Evolutionary conservation across 306 rosid genomes (phyloP).

Genomic region (Cucurbita argyrosperma): DNA sequence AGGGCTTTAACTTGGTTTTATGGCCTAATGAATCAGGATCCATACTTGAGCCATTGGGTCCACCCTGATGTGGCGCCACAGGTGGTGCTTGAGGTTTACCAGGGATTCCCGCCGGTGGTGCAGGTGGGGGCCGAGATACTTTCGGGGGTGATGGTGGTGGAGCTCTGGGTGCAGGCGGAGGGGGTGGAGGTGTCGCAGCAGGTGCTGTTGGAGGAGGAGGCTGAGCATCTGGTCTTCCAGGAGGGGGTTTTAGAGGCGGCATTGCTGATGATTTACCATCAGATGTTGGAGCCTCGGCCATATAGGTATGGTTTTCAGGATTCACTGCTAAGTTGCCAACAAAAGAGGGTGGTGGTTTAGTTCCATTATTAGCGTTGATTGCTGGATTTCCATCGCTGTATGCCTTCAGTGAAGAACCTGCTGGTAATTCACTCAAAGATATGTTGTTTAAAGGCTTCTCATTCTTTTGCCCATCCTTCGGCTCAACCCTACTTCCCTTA

Average conservation of each 20-base stretch:
- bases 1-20: constrained; percentile 81
- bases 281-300: constrained; percentile 15
- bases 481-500: constrained; percentile 10
- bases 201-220: constrained; percentile 26
- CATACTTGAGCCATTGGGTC: constrained; percentile 10
- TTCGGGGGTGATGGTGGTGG: constrained; percentile 30
- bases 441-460: constrained; percentile 36
- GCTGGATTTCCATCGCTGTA: constrained; percentile 19
- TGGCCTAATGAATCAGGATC: constrained; percentile 35
- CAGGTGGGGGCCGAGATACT: constrained; percentile 35
- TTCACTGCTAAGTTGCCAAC: constrained; percentile 14
- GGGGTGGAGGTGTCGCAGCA: constrained; percentile 16
- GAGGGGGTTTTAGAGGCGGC: constrained; percentile 31
- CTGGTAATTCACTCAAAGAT: constrained; percentile 23
- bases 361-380: constrained; percentile 9
- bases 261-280: constrained; percentile 20
- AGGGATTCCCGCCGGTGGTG: constrained; percentile 38
- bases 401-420: constrained; percentile 43
- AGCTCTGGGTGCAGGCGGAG: constrained; percentile 8
- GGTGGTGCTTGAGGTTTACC: constrained; percentile 25
- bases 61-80: constrained; percentile 13
- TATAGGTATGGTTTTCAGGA: constrained; percentile 16
- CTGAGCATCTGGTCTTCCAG: constrained; percentile 31
- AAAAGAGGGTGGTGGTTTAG: constrained; percentile 4
- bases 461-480: constrained; percentile 20